Evolutionary conservation across 306 rosid genomes (phyloP).

Genomic region (Inga laurina): DNA sequence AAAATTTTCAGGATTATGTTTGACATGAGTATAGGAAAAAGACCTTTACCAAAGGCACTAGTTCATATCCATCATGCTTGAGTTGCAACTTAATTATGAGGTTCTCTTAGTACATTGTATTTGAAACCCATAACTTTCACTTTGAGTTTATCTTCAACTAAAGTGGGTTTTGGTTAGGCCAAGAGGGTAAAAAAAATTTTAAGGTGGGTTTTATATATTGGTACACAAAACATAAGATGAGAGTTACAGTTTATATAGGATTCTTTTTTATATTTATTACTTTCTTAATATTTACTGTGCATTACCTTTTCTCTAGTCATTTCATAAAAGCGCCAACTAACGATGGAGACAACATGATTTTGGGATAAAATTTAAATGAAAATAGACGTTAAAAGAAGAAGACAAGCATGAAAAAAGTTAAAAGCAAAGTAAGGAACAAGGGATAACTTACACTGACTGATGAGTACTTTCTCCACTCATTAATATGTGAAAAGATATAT

Average conservation of each 20-base stretch:
- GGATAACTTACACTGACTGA: background rate
- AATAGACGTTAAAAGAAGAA: background rate
- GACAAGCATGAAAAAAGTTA: background rate
- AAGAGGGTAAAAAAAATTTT: background rate
- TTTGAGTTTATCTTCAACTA: background rate
- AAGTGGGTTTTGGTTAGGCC: background rate
- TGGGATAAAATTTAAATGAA: background rate
- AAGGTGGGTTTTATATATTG: background rate
- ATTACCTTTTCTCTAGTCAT: background rate
- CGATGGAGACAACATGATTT: background rate
- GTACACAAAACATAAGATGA: background rate
- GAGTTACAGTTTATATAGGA: background rate
- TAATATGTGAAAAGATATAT: background rate
- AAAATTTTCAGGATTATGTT: background rate
- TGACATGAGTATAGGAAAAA: background rate
- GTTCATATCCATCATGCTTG: background rate
- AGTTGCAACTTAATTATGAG: background rate
- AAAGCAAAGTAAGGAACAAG: background rate
- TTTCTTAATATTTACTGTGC: background rate
- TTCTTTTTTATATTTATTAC: background rate
- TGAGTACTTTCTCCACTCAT: background rate
- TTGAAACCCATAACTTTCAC: background rate
- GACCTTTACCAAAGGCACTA: background rate
- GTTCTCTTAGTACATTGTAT: background rate
- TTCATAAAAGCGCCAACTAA: constrained; percentile 3